Percentiles rank a stretch among this genome's conserved stretches.
These are phyloP conservation scores for Trichophyton verrucosum DNA, from an alignment of 2,329 filamentous ascomycete species.

Conservation along the genomic window DNA sequence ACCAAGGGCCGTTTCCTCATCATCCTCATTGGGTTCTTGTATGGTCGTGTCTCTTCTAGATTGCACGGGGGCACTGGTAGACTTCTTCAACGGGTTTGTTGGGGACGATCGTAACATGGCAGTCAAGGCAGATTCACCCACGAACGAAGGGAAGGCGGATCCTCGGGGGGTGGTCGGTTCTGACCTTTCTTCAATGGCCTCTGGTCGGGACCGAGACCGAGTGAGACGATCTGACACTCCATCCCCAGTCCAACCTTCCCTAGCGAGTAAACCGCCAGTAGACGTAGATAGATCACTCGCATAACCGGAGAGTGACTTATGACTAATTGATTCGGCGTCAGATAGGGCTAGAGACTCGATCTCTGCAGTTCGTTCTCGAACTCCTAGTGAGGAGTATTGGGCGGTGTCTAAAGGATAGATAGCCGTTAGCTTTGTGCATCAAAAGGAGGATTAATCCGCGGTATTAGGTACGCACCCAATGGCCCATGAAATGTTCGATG, in stretches of 20 bases:
- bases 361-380: conserved; percentile 78
- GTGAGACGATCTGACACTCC: background rate
- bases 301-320: conserved; percentile 18
- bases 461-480: conserved; percentile 21
- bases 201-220: conserved; percentile 23
- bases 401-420: conserved; percentile 50
- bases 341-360: conserved; percentile 71
- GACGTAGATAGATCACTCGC: conserved; percentile 22
- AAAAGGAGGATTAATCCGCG: background rate
- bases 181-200: conserved; percentile 50
- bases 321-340: conserved; percentile 30
- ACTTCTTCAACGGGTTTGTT: conserved; percentile 16
- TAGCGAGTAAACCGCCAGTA: conserved; percentile 16
- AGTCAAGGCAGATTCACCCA: conserved; percentile 38
- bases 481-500: conserved; percentile 34
- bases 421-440: conserved; percentile 16
- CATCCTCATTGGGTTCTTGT: background rate
- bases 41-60: background rate
- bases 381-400: conserved; percentile 60
- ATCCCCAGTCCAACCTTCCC: background rate
- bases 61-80: background rate
- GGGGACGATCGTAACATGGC: conserved; percentile 38
- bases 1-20: conserved; percentile 6
- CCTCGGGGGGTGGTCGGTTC: conserved; percentile 44
- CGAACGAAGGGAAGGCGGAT: conserved; percentile 23